These are phyloP conservation scores for Hansfordia pulvinata DNA, from an alignment of 2,329 filamentous ascomycete species.

Conservation along the genomic window DNA sequence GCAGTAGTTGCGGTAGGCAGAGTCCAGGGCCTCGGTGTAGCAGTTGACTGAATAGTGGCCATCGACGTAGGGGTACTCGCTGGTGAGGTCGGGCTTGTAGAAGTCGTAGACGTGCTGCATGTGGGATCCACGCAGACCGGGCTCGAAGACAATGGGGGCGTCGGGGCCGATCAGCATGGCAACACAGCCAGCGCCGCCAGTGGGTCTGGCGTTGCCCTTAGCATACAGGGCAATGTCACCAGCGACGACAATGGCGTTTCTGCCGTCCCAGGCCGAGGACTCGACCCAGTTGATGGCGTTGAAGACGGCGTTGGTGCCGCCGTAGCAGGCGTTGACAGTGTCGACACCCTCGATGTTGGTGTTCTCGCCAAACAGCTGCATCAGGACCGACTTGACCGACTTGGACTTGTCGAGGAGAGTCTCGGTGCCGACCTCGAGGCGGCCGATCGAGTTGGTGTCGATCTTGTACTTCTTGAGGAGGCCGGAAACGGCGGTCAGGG, in stretches of 20 bases:
- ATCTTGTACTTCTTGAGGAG: conserved; percentile 75
- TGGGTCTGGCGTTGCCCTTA: conserved; percentile 70
- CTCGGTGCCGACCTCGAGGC: conserved; percentile 76
- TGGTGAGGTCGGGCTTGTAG: conserved; percentile 80
- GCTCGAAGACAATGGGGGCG: conserved; percentile 63
- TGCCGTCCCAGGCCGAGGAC: conserved; percentile 76
- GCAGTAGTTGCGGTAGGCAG: conserved; percentile 69
- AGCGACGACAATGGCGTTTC: conserved; percentile 66
- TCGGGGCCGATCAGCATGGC: conserved; percentile 69
- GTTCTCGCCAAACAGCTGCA: conserved; percentile 78
- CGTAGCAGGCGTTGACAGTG: conserved; percentile 77
- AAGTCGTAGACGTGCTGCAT: conserved; percentile 81
- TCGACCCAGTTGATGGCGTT: conserved; percentile 79
- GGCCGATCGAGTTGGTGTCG: conserved; percentile 64
- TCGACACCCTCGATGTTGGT: conserved; percentile 75
- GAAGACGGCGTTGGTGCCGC: conserved; percentile 73
- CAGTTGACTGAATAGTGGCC: conserved; percentile 73
- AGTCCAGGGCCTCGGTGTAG: conserved; percentile 70
- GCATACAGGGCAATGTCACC: conserved; percentile 79
- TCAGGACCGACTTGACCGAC: conserved; percentile 77
- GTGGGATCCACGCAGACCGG: conserved; percentile 67
- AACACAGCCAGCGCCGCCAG: conserved; percentile 66
- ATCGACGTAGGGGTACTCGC: conserved; percentile 77
- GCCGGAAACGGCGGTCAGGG: conserved; percentile 64
- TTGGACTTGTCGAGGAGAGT: conserved; percentile 83